These are phyloP conservation scores for Chrysochromulina parva DNA, from an alignment of 78 protist species.

Conservation along the genomic window DNA sequence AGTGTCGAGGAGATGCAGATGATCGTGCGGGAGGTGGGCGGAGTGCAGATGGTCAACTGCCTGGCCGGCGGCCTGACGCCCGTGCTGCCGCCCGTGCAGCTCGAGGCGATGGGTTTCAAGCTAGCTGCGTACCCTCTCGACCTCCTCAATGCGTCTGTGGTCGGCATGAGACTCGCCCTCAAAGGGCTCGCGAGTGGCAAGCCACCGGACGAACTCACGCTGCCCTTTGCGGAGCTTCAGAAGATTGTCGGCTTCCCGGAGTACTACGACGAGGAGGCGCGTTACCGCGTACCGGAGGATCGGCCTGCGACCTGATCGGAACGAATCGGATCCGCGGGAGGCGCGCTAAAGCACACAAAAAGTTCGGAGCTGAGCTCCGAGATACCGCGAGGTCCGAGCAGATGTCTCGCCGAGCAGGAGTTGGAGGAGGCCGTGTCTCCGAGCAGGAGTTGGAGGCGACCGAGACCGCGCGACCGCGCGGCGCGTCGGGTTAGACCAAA, in stretches of 20 bases:
- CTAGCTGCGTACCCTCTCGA: slow-evolving; percentile 47
- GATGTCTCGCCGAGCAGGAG: too few relatives aligned
- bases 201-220: background rate
- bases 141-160: slow-evolving; percentile 1
- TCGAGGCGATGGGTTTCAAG: slow-evolving; percentile 20
- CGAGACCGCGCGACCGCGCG: too few relatives aligned
- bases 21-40: slow-evolving; percentile 2
- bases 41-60: slow-evolving; percentile 33
- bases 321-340: too few relatives aligned
- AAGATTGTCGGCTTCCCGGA: background rate
- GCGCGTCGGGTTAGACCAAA: too few relatives aligned
- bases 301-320: too few relatives aligned
- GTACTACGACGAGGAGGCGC: background rate
- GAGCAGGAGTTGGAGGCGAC: too few relatives aligned
- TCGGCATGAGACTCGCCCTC: background rate
- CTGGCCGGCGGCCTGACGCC: slow-evolving; percentile 22
- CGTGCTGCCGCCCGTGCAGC: background rate
- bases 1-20: slow-evolving; percentile 26
- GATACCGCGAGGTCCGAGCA: too few relatives aligned
- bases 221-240: background rate
- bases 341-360: too few relatives aligned
- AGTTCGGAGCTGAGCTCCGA: too few relatives aligned
- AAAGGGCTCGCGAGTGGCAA: background rate
- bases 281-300: background rate
- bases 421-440: too few relatives aligned